A percentile compares a stretch with the other conserved stretches of the same genome.
Evolutionary conservation across 139 green algal species (phyloP).

Genomic region (Edaphochlamys debaryana): DNA sequence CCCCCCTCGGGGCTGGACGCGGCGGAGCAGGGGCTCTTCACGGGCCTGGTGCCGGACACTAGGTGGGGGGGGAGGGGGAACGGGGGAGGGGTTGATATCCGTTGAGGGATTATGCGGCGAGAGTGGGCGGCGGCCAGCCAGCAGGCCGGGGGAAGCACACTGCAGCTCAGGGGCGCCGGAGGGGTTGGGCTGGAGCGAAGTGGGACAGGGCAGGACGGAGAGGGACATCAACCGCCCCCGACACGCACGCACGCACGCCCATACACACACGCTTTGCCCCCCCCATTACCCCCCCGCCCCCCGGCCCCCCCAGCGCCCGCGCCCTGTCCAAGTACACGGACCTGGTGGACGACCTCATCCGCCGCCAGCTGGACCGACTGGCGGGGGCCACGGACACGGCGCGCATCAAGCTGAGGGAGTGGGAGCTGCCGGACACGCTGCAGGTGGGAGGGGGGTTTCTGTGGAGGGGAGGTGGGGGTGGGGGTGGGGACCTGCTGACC

Average conservation of each 20-base stretch:
- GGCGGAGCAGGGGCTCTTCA: conserved; percentile 71
- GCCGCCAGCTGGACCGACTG: conserved; percentile 71
- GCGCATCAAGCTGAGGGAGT: conserved; percentile 71
- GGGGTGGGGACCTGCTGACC: not conserved
- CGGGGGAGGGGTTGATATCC: not conserved
- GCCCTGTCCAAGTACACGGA: conserved; percentile 87
- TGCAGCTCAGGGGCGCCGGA: too few relatives aligned
- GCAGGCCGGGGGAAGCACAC: too few relatives aligned
- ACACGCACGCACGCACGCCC: too few relatives aligned
- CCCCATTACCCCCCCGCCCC: not conserved
- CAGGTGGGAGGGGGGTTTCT: conserved; percentile 46
- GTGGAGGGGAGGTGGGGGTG: not conserved
- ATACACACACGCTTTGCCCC: too few relatives aligned
- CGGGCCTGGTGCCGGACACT: conserved; percentile 76
- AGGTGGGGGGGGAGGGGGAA: conserved; percentile 57
- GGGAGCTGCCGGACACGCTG: conserved; percentile 69
- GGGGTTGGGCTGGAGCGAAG: too few relatives aligned
- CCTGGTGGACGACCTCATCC: conserved; percentile 85
- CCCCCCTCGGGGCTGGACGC: conserved; percentile 49
- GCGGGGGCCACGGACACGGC: conserved; percentile 85
- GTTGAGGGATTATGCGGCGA: not conserved
- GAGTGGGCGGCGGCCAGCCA: too few relatives aligned
- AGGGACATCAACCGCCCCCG: too few relatives aligned
- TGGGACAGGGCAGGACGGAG: too few relatives aligned
- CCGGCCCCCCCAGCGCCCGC: conserved; percentile 67